Evolutionary conservation across 257 asterid species (phyloP).

Genomic region (Vinca minor): DNA sequence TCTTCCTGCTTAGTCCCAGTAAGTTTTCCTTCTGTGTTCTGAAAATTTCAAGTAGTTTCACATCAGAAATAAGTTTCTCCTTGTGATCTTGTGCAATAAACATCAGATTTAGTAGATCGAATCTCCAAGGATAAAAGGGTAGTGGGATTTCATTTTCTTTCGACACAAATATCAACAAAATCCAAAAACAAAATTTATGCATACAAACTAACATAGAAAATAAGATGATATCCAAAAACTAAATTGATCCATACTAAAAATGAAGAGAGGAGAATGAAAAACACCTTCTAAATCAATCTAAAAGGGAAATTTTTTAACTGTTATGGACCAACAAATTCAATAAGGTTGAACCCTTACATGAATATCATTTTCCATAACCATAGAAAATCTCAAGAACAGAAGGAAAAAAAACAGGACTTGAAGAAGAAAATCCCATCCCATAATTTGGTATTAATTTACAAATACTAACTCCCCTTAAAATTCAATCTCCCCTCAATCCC

Average conservation of each 20-base stretch:
- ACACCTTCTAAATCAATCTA: not conserved
- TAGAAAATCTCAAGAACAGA: too few species aligned
- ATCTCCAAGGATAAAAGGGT: too few species aligned
- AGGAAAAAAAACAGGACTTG: too few species aligned
- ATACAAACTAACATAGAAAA: conserved; percentile 2
- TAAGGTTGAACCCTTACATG: not conserved
- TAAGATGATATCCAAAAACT: not conserved
- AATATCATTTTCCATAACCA: too few species aligned
- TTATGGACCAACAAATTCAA: not conserved
- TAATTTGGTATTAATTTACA: too few species aligned
- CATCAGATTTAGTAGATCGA: not conserved
- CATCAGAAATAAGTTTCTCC: conserved; percentile 8
- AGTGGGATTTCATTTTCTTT: not conserved
- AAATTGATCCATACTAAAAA: conserved; percentile 2
- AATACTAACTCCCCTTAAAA: too few species aligned
- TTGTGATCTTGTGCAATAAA: not conserved
- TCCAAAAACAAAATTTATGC: not conserved
- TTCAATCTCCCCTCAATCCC: too few species aligned
- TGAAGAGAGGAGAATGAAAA: not conserved
- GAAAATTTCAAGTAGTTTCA: conserved; percentile 12
- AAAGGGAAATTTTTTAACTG: not conserved
- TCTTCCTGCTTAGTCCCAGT: conserved; percentile 17
- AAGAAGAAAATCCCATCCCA: too few species aligned
- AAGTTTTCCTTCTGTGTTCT: conserved; percentile 32
- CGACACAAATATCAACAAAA: not conserved